Conservation (phyloP, 2,329 filamentous ascomycete species). For the Aspergillus sp. region DNA sequence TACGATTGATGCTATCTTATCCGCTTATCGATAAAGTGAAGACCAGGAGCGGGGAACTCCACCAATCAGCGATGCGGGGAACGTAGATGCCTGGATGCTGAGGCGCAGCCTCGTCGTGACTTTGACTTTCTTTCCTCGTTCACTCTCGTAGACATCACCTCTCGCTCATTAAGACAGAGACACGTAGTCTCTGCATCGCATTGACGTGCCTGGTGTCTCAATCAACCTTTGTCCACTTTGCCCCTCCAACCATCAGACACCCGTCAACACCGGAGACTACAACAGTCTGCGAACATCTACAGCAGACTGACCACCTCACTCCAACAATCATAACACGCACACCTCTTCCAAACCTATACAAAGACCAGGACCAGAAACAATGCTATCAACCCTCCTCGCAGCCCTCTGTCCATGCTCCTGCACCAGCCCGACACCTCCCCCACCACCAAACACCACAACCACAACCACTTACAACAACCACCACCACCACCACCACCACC, state of each 20-base stretch:
- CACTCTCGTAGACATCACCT: neutral
- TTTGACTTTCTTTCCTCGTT: slow-evolving; percentile 7
- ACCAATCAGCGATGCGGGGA: slow-evolving; percentile 26
- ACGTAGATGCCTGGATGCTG: slow-evolving; percentile 31
- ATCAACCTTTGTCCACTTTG: no score
- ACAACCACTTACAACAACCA: neutral
- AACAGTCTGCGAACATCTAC: no score
- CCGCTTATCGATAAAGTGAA: neutral
- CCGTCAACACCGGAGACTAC: neutral
- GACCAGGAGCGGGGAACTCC: neutral
- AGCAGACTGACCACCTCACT: neutral
- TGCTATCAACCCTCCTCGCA: neutral
- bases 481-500: neutral
- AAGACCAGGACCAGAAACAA: neutral
- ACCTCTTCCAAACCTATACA: neutral
- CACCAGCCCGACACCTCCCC: neutral
- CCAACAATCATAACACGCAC: neutral
- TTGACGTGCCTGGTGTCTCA: no score
- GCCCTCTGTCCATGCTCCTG: neutral
- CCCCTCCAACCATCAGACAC: neutral
- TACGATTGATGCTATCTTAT: neutral
- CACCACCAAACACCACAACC: neutral
- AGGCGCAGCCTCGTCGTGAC: slow-evolving; percentile 3
- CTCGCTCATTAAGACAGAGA: no score
- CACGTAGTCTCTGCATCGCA: no score